Evolutionary conservation across 306 rosid species (phyloP).

Genomic region (Acacia confusa): DNA sequence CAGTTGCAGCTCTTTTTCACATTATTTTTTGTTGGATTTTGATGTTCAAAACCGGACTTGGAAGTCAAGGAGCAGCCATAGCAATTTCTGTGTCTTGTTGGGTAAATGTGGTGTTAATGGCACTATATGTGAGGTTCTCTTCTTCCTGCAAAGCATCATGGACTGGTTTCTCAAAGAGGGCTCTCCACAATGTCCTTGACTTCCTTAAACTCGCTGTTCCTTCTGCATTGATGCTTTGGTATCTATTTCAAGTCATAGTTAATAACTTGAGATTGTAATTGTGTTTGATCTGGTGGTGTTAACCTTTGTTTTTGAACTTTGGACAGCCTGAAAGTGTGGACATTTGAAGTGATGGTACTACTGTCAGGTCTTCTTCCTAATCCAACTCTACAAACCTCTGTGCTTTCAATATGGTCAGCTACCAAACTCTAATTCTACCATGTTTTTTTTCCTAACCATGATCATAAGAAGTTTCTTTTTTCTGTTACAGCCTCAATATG

Average conservation of each 20-base stretch:
- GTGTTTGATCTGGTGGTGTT: constrained; percentile 31
- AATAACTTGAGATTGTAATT: not conserved
- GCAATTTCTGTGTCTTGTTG: constrained; percentile 57
- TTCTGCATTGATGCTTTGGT: constrained; percentile 73
- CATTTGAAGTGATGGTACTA: constrained; percentile 56
- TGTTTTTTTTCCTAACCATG: not conserved
- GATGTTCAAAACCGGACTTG: constrained; percentile 49
- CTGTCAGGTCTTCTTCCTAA: constrained; percentile 62
- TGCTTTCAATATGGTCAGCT: constrained; percentile 22
- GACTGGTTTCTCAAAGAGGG: constrained; percentile 55
- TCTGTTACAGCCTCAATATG: constrained; percentile 48
- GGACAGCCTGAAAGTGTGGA: constrained; percentile 58
- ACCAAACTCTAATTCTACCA: not conserved
- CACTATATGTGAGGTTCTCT: constrained; percentile 57
- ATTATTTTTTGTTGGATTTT: constrained; percentile 48
- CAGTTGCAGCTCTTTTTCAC: constrained; percentile 41
- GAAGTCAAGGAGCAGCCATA: constrained; percentile 55
- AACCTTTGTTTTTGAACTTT: not conserved
- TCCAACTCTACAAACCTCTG: constrained; percentile 57
- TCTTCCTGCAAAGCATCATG: constrained; percentile 50
- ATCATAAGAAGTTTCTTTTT: not conserved
- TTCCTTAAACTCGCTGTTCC: constrained; percentile 61
- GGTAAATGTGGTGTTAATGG: constrained; percentile 50
- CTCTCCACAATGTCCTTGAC: constrained; percentile 39
- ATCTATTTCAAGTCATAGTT: not conserved